These are phyloP conservation scores for Apiotrichum laibachii DNA, from an alignment of 1,284 basidiomycete species.

Conservation along the genomic window DNA sequence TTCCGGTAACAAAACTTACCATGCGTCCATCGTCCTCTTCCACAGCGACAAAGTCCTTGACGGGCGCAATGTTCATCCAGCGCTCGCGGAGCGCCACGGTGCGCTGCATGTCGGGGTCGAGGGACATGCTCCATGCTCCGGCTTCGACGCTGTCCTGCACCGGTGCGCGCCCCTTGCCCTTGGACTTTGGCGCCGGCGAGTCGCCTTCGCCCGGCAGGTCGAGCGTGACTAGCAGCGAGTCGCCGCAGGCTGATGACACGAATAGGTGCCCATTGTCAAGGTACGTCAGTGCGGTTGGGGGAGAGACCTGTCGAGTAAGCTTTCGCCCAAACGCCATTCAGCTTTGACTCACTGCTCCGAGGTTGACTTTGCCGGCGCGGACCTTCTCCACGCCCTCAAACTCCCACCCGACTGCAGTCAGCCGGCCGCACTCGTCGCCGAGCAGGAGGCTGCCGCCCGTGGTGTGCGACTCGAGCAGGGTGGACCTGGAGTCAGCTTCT, in stretches of 20 bases:
- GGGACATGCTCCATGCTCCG: conserved; percentile 51
- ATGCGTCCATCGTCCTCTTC: conserved; percentile 72
- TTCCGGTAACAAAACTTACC: conserved; percentile 54
- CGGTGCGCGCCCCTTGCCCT: conserved; percentile 37
- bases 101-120: conserved; percentile 30
- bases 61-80: conserved; percentile 81
- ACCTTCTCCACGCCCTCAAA: conserved; percentile 47
- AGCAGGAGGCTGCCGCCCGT: conserved; percentile 60
- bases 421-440: conserved; percentile 73
- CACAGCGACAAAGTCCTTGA: conserved; percentile 76
- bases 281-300: conserved; percentile 72
- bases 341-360: conserved; percentile 65
- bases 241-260: conserved; percentile 76
- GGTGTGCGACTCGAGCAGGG: conserved; percentile 19
- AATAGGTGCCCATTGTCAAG: conserved; percentile 72
- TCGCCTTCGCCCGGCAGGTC: not conserved
- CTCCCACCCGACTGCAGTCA: conserved; percentile 64
- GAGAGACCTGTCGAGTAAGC: conserved; percentile 60
- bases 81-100: conserved; percentile 60
- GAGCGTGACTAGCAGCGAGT: conserved; percentile 68
- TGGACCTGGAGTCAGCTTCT: conserved; percentile 53
- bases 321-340: not conserved
- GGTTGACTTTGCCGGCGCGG: conserved; percentile 61
- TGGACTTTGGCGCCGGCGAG: conserved; percentile 2
- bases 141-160: conserved; percentile 39